Evolutionary conservation across 176 grass and related monocot species (phyloP), one percentile per base, ranked within the genome.

Genomic region (Carex pumila): DNA sequence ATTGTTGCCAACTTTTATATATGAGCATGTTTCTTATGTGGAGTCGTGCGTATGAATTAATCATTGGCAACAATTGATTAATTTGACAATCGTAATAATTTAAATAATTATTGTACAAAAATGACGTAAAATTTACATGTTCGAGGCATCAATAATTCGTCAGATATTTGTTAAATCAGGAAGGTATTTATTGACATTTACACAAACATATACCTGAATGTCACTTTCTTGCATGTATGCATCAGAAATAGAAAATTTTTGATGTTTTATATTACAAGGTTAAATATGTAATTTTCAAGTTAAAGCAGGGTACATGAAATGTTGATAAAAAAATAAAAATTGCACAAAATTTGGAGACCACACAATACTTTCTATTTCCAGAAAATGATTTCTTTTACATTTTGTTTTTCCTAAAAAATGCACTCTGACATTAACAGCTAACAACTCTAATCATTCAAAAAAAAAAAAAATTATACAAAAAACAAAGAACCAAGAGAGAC

Each of bases 341-440:
- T n/a, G 39, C 39, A 73, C 69, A 72, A 11, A 72, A 12, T 22
- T 22, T 73, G 13, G 43, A 74, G 43, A 74, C 45, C 43, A 22
- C 41, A 52, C 5, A 5, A 52, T 12, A 11, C 19, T 52, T 74
- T 49, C 18, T 74, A 52, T 74, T 74, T 52, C 10, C 41, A 52
- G 10, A 74, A 74, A 49, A 50, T 74, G 45, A 74, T 52, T 19
- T 3, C 71, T 11, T 74, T 73, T 74, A 74, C 43, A 74, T 29
- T 73, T 4, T 50, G 11, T 74, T 74, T 73, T 29, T 52, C 43
- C 43, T 25, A 50, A 74, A 74, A 73, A 74, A 52, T 12, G 43
- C 71, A 74, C 43, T 52, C 71, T 74, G 15, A 74, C 45, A 50
- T 74, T 29, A 74, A 49, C 45, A 74, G 49, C 45, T 74, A 74